Evolutionary conservation across 257 asterid species (phyloP).

Genomic region (Nyctanthes arbortristis): DNA sequence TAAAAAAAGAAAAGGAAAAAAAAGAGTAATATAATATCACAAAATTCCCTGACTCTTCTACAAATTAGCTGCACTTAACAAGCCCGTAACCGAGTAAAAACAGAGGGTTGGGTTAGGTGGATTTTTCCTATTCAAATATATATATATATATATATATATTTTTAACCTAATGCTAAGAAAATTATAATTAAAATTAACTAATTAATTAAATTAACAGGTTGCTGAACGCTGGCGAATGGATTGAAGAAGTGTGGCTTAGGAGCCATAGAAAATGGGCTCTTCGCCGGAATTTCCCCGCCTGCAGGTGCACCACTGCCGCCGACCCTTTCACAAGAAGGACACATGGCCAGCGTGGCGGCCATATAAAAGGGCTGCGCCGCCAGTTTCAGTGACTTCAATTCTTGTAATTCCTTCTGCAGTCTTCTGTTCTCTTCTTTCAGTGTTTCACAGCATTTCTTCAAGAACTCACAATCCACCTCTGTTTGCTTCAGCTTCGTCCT

Average conservation of each 20-base stretch:
- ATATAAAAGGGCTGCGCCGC: slow-evolving; percentile 21
- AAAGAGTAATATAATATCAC: slow-evolving; percentile 4
- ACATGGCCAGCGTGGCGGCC: slow-evolving; percentile 13
- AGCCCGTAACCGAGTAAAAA: slow-evolving; percentile 38
- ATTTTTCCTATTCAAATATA: slow-evolving; percentile 1
- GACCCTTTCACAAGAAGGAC: slow-evolving; percentile 29
- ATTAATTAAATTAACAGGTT: slow-evolving; percentile 38
- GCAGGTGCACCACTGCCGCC: slow-evolving; percentile 20
- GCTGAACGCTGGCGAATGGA: slow-evolving; percentile 48
- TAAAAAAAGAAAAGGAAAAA: not conserved
- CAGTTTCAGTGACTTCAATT: slow-evolving; percentile 27
- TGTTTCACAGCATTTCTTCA: slow-evolving; percentile 29
- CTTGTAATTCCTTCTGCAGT: slow-evolving; percentile 31
- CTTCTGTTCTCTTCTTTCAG: slow-evolving; percentile 29
- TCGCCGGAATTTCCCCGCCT: slow-evolving; percentile 33
- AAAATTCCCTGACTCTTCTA: slow-evolving; percentile 12
- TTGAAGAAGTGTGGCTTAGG: slow-evolving; percentile 44
- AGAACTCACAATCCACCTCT: slow-evolving; percentile 28
- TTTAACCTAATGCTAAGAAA: not conserved
- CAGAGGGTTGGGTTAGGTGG: slow-evolving; percentile 24
- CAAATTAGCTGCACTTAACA: slow-evolving; percentile 23
- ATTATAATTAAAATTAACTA: not conserved
- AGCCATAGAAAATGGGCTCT: slow-evolving; percentile 38
- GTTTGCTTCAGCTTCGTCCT: slow-evolving; percentile 42
- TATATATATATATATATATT: not conserved